phyloP scores from a whole-genome alignment of 345 rosid genomes.

The Bruguiera sexangula region DNA sequence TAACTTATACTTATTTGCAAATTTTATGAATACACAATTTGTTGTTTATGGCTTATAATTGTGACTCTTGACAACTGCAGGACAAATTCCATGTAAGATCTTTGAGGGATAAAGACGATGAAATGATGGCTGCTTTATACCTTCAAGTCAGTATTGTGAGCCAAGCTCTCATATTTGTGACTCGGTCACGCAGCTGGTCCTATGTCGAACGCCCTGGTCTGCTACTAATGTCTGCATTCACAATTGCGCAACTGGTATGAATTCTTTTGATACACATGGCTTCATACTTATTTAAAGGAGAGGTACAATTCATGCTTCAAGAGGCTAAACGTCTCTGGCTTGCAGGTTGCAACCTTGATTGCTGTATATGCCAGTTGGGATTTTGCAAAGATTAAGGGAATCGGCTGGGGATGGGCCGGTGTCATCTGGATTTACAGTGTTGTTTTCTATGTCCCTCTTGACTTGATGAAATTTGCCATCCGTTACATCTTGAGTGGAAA shows the following conservation, averaged over 20 bases:
- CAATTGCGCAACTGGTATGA: conserved; percentile 65
- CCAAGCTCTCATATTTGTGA: conserved; percentile 88
- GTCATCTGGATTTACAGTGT: conserved; percentile 80
- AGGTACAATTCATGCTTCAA: background rate
- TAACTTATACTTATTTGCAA: too few species aligned
- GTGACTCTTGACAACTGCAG: conserved; percentile 27
- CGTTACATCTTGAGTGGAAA: conserved; percentile 77
- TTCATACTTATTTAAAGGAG: too few species aligned
- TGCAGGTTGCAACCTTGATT: conserved; percentile 65
- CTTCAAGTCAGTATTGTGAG: conserved; percentile 98
- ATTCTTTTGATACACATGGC: background rate
- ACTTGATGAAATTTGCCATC: conserved; percentile 64
- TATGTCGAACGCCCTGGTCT: conserved; percentile 73
- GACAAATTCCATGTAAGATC: conserved; percentile 56
- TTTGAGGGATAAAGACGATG: conserved; percentile 34
- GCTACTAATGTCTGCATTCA: conserved; percentile 51
- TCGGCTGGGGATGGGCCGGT: conserved; percentile 96
- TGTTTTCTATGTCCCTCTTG: conserved; percentile 72
- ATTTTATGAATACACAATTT: background rate
- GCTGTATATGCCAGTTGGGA: conserved; percentile 71
- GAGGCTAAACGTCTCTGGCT: background rate
- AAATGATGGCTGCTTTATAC: conserved; percentile 81
- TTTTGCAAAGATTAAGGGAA: conserved; percentile 73
- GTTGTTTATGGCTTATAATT: background rate
- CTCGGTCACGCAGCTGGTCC: conserved; percentile 93